Percentiles rank a stretch among this genome's conserved stretches.
Conservation (phyloP, 2,329 filamentous ascomycete species). For the Pseudogymnoascus sp. region DNA sequence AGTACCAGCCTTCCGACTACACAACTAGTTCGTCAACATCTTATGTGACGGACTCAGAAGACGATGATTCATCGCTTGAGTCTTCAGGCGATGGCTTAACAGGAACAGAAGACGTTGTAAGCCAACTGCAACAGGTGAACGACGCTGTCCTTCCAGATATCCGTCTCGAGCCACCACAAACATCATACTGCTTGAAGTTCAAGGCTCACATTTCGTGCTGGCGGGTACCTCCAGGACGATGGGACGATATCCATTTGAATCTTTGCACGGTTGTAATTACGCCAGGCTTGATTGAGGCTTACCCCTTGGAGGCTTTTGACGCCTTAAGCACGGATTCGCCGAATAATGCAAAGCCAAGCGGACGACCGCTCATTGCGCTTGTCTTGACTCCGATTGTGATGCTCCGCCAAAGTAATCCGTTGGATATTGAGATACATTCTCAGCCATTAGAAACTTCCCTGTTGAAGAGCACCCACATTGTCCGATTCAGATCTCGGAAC, state of each 20-base stretch:
- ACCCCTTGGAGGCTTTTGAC: slow-evolving; percentile 34
- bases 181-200: slow-evolving; percentile 31
- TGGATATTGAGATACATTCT: slow-evolving; percentile 91
- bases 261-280: slow-evolving; percentile 49
- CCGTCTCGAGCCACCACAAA: not conserved
- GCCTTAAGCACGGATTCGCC: slow-evolving; percentile 17
- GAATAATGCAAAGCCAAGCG: slow-evolving; percentile 16
- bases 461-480: slow-evolving; percentile 56
- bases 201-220: slow-evolving; percentile 54
- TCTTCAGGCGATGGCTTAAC: slow-evolving; percentile 41
- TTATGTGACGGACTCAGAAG: slow-evolving; percentile 47
- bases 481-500: slow-evolving; percentile 81
- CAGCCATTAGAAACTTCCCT: slow-evolving; percentile 68
- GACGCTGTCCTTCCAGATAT: slow-evolving; percentile 18
- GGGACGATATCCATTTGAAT: slow-evolving; percentile 50
- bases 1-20: slow-evolving; percentile 79
- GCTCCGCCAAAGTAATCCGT: slow-evolving; percentile 79
- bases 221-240: slow-evolving; percentile 51
- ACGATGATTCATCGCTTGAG: slow-evolving; percentile 41
- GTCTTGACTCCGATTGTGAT: slow-evolving; percentile 89
- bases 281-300: slow-evolving; percentile 53
- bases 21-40: slow-evolving; percentile 56
- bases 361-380: slow-evolving; percentile 55
- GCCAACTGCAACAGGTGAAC: slow-evolving; percentile 34
- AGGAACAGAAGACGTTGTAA: slow-evolving; percentile 48